Conservation (phyloP, 2,329 filamentous ascomycete species). For the Ciborinia camelliae region DNA sequence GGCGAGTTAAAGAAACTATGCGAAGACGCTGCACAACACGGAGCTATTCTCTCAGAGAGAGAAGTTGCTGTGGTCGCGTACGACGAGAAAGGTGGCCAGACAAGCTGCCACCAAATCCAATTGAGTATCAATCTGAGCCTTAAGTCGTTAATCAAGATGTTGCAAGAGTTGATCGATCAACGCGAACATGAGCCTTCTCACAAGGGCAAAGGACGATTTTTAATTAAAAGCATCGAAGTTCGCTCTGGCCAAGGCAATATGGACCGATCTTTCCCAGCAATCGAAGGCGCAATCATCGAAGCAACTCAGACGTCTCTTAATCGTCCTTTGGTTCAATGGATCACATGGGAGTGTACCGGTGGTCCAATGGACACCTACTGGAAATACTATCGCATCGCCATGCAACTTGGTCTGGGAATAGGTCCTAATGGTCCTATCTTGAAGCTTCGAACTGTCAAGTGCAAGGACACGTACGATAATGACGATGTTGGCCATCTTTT, state of each 20-base stretch:
- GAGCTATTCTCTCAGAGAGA: background rate
- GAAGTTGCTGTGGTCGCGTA: constrained; percentile 12
- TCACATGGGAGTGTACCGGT: constrained; percentile 11
- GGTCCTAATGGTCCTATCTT: constrained; percentile 8
- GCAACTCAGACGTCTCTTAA: background rate
- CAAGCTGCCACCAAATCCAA: background rate
- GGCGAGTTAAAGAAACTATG: background rate
- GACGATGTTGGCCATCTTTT: constrained; percentile 7
- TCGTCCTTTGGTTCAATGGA: constrained; percentile 3
- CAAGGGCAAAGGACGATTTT: background rate
- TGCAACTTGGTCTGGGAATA: background rate
- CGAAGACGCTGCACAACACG: background rate
- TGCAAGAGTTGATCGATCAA: constrained; percentile 5
- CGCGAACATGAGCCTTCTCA: constrained; percentile 3
- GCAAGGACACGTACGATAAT: background rate
- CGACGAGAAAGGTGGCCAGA: constrained; percentile 5
- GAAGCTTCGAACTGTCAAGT: constrained; percentile 15
- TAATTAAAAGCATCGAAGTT: constrained; percentile 10
- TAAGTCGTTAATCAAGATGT: background rate
- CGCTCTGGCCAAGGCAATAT: background rate
- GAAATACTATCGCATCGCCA: constrained; percentile 3
- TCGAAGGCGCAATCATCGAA: constrained; percentile 11
- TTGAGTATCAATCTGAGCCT: background rate
- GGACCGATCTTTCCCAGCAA: constrained; percentile 1
- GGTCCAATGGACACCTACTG: constrained; percentile 16